Conservation (phyloP, 768 basidiomycete genomes). For the Pulveroboletus sp. region DNA sequence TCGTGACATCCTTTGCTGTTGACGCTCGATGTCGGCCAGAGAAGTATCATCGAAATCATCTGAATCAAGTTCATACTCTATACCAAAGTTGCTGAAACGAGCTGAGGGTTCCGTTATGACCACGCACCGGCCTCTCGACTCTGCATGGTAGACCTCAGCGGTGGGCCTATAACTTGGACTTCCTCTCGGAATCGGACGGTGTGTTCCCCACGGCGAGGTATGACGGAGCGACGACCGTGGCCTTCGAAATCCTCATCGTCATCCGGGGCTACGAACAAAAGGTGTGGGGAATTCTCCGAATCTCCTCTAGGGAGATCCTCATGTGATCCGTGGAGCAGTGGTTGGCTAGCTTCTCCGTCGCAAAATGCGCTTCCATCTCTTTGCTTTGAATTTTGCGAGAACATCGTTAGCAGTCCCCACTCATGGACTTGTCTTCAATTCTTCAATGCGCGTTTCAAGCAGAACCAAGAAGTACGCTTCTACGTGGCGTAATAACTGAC, state of each 20-base stretch:
- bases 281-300: conserved; percentile 18
- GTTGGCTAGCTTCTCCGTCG: conserved; percentile 46
- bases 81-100: conserved; percentile 6
- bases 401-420: conserved; percentile 20
- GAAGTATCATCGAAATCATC: conserved; percentile 69
- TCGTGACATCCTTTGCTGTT: conserved; percentile 20
- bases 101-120: conserved; percentile 11
- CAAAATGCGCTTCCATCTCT: conserved; percentile 23
- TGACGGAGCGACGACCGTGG: conserved; percentile 29
- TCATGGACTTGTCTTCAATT: conserved; percentile 18
- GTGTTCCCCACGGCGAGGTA: conserved; percentile 37
- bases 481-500: conserved; percentile 4
- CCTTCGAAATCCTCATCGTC: conserved; percentile 50
- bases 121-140: conserved; percentile 81
- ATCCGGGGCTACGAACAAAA: conserved; percentile 53
- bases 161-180: conserved; percentile 62
- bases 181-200: conserved; percentile 64
- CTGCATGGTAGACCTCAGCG: conserved; percentile 64
- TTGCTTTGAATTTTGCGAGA: conserved; percentile 26
- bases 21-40: conserved; percentile 28
- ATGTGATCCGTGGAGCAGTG: conserved; percentile 48
- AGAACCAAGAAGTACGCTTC: background rate
- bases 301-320: conserved; percentile 36
- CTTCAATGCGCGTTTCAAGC: background rate
- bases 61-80: conserved; percentile 81